Conservation (phyloP, 768 basidiomycete genomes). For the Pholiota microspora region DNA sequence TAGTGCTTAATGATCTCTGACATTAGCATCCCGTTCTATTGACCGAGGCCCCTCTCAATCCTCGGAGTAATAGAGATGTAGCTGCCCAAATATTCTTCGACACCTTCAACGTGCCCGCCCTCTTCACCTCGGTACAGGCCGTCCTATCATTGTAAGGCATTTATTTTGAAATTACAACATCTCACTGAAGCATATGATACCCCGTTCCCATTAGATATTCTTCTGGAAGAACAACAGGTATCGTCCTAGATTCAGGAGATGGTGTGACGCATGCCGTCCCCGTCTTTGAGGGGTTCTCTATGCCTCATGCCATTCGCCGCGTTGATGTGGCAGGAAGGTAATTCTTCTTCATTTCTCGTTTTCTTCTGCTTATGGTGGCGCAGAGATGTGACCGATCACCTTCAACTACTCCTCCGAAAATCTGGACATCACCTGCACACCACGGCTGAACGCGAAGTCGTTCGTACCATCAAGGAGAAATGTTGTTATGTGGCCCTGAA, state of each 20-base stretch:
- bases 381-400: slow-evolving; percentile 95
- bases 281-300: slow-evolving; percentile 98
- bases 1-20: slow-evolving; percentile 18
- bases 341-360: slow-evolving; percentile 17
- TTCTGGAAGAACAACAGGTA: slow-evolving; percentile 97
- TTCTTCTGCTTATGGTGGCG: slow-evolving; percentile 17
- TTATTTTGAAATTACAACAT: background rate
- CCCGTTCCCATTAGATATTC: slow-evolving; percentile 69
- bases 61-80: slow-evolving; percentile 91
- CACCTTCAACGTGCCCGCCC: slow-evolving; percentile 98
- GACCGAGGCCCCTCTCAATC: slow-evolving; percentile 97
- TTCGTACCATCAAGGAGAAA: slow-evolving; percentile 97
- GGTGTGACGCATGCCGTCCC: slow-evolving; percentile 99
- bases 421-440: slow-evolving; percentile 94
- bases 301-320: slow-evolving; percentile 96
- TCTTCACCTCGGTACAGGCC: slow-evolving; percentile 96
- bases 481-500: slow-evolving; percentile 94
- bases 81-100: slow-evolving; percentile 99
- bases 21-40: slow-evolving; percentile 92
- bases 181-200: slow-evolving; percentile 11
- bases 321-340: slow-evolving; percentile 96
- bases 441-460: slow-evolving; percentile 95
- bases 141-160: slow-evolving; percentile 84
- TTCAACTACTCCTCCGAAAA: slow-evolving; percentile 92
- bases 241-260: slow-evolving; percentile 97